These are phyloP conservation scores for Karstenula rhodostoma DNA, from an alignment of 2,329 filamentous ascomycete species.

Conservation along the genomic window DNA sequence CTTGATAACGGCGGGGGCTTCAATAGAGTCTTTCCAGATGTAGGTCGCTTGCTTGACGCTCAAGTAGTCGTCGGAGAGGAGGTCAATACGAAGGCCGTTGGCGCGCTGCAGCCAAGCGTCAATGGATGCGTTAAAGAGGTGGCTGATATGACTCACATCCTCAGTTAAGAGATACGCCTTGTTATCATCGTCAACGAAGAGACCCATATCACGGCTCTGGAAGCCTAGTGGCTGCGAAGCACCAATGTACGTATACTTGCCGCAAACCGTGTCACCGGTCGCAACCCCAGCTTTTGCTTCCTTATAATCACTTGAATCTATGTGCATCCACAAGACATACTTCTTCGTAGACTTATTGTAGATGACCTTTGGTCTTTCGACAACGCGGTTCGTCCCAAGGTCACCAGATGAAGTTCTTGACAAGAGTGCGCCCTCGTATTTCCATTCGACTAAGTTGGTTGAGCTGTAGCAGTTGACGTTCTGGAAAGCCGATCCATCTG, in stretches of 20 bases:
- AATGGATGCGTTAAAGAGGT: neutral
- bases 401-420: constrained; percentile 63
- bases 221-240: constrained; percentile 58
- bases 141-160: constrained; percentile 57
- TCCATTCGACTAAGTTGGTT: constrained; percentile 63
- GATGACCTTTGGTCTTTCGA: constrained; percentile 74
- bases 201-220: constrained; percentile 65
- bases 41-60: constrained; percentile 59
- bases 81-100: constrained; percentile 66
- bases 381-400: constrained; percentile 67
- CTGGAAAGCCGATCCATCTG: constrained; percentile 66
- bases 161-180: constrained; percentile 69
- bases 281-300: constrained; percentile 73
- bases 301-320: constrained; percentile 67
- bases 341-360: constrained; percentile 70
- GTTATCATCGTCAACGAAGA: constrained; percentile 70
- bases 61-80: constrained; percentile 65
- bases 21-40: constrained; percentile 63
- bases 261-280: constrained; percentile 66
- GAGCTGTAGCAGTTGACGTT: constrained; percentile 71
- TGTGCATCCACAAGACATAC: constrained; percentile 76
- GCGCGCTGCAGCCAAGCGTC: constrained; percentile 52
- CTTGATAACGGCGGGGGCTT: constrained; percentile 71
- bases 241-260: constrained; percentile 63
- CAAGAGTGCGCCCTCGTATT: constrained; percentile 66